These are phyloP conservation scores for Aureobasidium vineae DNA, from an alignment of 2,329 filamentous ascomycete genomes.

Conservation along the genomic window DNA sequence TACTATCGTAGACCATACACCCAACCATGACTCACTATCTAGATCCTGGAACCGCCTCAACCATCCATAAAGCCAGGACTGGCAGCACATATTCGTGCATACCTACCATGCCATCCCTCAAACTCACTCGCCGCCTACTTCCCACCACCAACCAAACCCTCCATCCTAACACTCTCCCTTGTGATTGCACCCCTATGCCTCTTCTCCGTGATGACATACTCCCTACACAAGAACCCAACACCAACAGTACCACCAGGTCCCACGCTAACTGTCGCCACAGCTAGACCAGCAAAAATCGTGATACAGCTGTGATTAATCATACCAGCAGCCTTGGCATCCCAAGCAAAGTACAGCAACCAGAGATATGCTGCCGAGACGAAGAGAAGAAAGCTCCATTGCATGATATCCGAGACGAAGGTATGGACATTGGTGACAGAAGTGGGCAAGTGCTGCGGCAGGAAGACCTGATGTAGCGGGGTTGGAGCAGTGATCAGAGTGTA, in stretches of 20 bases:
- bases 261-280: conserved; percentile 27
- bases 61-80: no score
- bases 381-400: conserved; percentile 25
- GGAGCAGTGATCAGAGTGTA: conserved; percentile 7
- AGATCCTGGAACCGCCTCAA: no score
- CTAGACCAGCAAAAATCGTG: conserved; percentile 29
- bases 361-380: conserved; percentile 30
- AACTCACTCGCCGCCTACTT: no score
- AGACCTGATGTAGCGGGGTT: not conserved
- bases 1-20: no score
- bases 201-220: conserved; percentile 39
- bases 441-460: not conserved
- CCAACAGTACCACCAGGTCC: conserved; percentile 38
- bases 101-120: no score
- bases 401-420: not conserved
- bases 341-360: conserved; percentile 39
- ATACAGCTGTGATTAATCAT: conserved; percentile 35
- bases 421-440: not conserved
- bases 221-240: conserved; percentile 39
- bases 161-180: not conserved
- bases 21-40: no score
- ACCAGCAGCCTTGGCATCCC: conserved; percentile 38
- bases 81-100: no score
- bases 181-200: conserved; percentile 30
- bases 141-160: no score